Conservation (phyloP, 306 rosid species). For the Vicia sativa region DNA sequence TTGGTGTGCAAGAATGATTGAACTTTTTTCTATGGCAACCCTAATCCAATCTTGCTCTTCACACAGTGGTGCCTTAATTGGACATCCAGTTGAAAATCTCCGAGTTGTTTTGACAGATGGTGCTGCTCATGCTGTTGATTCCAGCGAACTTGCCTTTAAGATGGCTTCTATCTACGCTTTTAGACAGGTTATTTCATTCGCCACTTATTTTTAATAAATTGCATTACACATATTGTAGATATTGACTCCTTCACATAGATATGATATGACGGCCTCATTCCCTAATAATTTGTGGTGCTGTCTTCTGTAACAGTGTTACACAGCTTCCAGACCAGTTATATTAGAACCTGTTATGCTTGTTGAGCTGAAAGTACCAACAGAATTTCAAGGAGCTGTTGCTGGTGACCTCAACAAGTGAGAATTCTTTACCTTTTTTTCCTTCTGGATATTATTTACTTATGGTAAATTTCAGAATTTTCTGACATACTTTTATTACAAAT, state of each 20-base stretch:
- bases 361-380: slow-evolving; percentile 95
- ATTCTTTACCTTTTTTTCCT: slow-evolving; percentile 7
- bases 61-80: slow-evolving; percentile 90
- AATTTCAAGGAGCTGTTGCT: slow-evolving; percentile 95
- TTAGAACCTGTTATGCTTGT: slow-evolving; percentile 98
- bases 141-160: slow-evolving; percentile 99
- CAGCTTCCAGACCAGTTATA: slow-evolving; percentile 84
- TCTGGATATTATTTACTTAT: neutral
- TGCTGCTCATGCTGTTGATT: slow-evolving; percentile 96
- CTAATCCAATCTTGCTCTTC: slow-evolving; percentile 32
- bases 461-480: slow-evolving; percentile 27
- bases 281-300: slow-evolving; percentile 21
- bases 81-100: slow-evolving; percentile 94
- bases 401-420: slow-evolving; percentile 97
- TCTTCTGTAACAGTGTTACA: slow-evolving; percentile 68
- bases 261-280: slow-evolving; percentile 5
- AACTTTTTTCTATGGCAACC: slow-evolving; percentile 15
- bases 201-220: slow-evolving; percentile 24
- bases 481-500: slow-evolving; percentile 27
- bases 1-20: neutral
- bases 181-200: slow-evolving; percentile 66
- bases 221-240: slow-evolving; percentile 9
- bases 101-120: slow-evolving; percentile 88
- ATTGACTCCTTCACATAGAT: slow-evolving; percentile 23
- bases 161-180: slow-evolving; percentile 95